Percentiles rank a stretch among this genome's conserved stretches.
phyloP scores from a whole-genome alignment of 73 alveolate genomes.

The Paramecium sexaurelia region DNA sequence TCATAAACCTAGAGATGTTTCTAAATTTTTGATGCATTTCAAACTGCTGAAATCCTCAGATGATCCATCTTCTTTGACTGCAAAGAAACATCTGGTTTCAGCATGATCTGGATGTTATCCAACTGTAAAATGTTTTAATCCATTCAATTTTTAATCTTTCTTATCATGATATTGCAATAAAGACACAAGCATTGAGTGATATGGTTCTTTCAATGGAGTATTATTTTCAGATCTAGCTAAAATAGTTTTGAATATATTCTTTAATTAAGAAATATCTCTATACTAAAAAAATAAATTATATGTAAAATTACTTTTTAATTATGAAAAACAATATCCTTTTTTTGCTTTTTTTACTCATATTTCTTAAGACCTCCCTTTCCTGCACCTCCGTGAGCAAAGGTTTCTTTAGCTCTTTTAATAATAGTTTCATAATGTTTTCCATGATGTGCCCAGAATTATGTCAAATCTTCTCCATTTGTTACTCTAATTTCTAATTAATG shows the following conservation, averaged over 20 bases:
- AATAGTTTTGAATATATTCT: conserved; percentile 71
- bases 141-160: conserved; percentile 73
- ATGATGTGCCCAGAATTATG: conserved; percentile 93
- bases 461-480: conserved; percentile 89
- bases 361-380: conserved; percentile 65
- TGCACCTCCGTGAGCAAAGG: conserved; percentile 68
- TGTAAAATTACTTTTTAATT: conserved; percentile 53
- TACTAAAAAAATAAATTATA: conserved; percentile 72
- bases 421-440: conserved; percentile 91
- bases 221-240: conserved; percentile 74
- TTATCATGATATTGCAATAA: conserved; percentile 77
- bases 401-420: conserved; percentile 71
- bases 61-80: conserved; percentile 82
- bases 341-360: conserved; percentile 67
- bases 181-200: conserved; percentile 82
- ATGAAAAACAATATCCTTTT: conserved; percentile 68
- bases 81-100: conserved; percentile 90
- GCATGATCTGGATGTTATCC: conserved; percentile 86
- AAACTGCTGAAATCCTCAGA: conserved; percentile 85
- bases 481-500: conserved; percentile 73
- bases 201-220: conserved; percentile 77
- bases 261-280: conserved; percentile 75
- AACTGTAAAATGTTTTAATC: conserved; percentile 79
- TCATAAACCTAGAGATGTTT: conserved; percentile 38
- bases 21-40: conserved; percentile 75